Percentiles rank a stretch among this genome's conserved stretches.
phyloP scores from a whole-genome alignment of 768 basidiomycete species.

The Lyophyllum shimeji region DNA sequence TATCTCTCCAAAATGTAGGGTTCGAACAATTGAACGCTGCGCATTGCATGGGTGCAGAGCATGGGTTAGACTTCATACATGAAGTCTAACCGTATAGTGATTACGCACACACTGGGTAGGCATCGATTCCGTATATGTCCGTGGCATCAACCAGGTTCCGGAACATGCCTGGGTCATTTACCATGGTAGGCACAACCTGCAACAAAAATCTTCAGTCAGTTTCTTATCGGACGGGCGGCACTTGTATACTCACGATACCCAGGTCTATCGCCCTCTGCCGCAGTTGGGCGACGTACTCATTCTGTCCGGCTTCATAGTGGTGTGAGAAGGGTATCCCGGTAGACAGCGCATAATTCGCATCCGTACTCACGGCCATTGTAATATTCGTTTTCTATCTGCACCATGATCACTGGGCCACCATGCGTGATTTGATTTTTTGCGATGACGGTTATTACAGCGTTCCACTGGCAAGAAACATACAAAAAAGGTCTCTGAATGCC shows the following conservation, averaged over 20 bases:
- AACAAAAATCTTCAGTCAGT: neutral
- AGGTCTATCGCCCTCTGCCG: constrained; percentile 12
- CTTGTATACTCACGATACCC: constrained; percentile 10
- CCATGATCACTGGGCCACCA: constrained; percentile 17
- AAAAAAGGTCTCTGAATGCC: too few species aligned
- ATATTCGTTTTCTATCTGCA: constrained; percentile 18
- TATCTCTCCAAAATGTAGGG: constrained; percentile 15
- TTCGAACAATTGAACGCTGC: constrained; percentile 16
- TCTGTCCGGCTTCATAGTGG: constrained; percentile 12
- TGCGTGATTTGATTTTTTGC: constrained; percentile 15
- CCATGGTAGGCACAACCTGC: constrained; percentile 16
- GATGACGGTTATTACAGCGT: constrained; percentile 15
- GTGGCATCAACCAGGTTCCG: constrained; percentile 16
- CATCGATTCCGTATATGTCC: constrained; percentile 18
- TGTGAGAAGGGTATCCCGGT: neutral
- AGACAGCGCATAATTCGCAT: neutral
- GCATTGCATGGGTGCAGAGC: neutral
- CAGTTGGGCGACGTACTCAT: constrained; percentile 17
- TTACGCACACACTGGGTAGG: constrained; percentile 16
- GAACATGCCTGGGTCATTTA: constrained; percentile 16
- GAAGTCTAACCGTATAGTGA: neutral
- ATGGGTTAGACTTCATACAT: neutral
- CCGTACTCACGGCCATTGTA: constrained; percentile 15
- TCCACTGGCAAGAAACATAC: constrained; percentile 8
- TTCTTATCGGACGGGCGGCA: neutral